phyloP scores from a whole-genome alignment of 2,329 filamentous ascomycete species.

The Colletotrichum noveboracense region DNA sequence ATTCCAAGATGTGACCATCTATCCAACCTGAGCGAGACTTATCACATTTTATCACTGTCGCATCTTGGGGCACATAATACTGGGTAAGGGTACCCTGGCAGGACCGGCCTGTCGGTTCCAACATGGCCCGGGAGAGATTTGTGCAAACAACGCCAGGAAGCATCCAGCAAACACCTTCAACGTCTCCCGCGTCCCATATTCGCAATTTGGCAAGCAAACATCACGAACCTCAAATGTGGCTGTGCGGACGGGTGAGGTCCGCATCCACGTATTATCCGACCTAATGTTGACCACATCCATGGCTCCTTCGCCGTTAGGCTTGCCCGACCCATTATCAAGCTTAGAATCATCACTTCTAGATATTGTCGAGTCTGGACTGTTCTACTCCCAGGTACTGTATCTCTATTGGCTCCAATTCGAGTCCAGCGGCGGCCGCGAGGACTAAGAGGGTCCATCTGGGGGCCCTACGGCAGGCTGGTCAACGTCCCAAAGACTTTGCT shows the following conservation, averaged over 20 bases:
- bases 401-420: background rate
- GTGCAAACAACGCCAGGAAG: background rate
- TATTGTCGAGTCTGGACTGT: background rate
- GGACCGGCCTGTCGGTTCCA: background rate
- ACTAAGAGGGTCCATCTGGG: background rate
- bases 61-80: background rate
- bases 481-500: background rate
- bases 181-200: background rate
- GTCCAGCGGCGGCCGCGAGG: background rate
- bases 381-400: background rate
- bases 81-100: background rate
- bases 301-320: background rate
- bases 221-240: background rate
- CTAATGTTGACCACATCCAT: background rate
- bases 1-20: background rate
- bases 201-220: background rate
- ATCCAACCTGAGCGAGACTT: background rate
- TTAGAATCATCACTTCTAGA: background rate
- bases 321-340: background rate
- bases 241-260: background rate
- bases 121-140: background rate
- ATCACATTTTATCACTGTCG: background rate
- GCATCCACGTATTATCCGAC: background rate
- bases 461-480: background rate
- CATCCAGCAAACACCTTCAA: background rate